These are phyloP conservation scores for Botrytis squamosa DNA, from an alignment of 2,329 filamentous ascomycete species.

Conservation along the genomic window DNA sequence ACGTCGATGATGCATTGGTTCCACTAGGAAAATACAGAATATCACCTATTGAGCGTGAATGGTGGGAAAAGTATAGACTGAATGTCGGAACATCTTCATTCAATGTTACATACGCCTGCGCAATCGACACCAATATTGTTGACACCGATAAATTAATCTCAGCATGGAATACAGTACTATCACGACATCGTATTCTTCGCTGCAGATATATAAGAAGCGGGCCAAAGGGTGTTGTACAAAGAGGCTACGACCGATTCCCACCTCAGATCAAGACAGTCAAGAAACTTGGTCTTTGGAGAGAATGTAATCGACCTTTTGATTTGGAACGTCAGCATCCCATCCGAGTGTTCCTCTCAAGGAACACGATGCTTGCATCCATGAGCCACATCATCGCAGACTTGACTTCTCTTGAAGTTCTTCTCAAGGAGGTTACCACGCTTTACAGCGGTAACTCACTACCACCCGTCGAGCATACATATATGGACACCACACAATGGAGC, in stretches of 20 bases:
- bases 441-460: slow-evolving; percentile 27
- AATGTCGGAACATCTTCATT: slow-evolving; percentile 30
- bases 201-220: slow-evolving; percentile 20
- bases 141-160: slow-evolving; percentile 27
- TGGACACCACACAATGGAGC: slow-evolving; percentile 12
- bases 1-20: neutral
- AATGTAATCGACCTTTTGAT: slow-evolving; percentile 34
- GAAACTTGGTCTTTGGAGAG: slow-evolving; percentile 22
- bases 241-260: slow-evolving; percentile 13
- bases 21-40: slow-evolving; percentile 7
- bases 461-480: slow-evolving; percentile 13
- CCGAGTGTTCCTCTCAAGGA: slow-evolving; percentile 33
- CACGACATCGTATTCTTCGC: slow-evolving; percentile 22
- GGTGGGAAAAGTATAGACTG: slow-evolving; percentile 19
- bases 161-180: slow-evolving; percentile 31
- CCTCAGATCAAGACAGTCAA: slow-evolving; percentile 17
- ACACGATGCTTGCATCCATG: slow-evolving; percentile 32
- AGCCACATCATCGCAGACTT: slow-evolving; percentile 41
- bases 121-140: slow-evolving; percentile 18
- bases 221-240: neutral
- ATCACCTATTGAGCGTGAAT: slow-evolving; percentile 23
- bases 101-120: slow-evolving; percentile 34
- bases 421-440: slow-evolving; percentile 32
- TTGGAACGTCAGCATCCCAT: slow-evolving; percentile 32
- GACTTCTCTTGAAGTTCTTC: slow-evolving; percentile 36